Evolutionary conservation across 805 yeast genomes (phyloP).

Genomic region (Ogataea trehalophila): DNA sequence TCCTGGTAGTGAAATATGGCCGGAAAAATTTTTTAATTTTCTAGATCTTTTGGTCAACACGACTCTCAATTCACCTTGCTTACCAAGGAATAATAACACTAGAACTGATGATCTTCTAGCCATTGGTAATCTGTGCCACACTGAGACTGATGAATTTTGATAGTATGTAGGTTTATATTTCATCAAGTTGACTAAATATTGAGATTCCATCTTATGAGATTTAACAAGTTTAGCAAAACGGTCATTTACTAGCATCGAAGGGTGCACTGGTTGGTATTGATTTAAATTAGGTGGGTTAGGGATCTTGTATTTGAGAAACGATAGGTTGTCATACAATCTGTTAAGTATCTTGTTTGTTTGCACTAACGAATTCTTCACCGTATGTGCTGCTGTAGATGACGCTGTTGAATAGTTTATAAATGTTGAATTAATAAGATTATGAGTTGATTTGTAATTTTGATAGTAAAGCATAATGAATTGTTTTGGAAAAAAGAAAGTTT

Average conservation of each 20-base stretch:
- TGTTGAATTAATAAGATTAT: slow-evolving; percentile 14
- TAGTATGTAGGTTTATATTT: slow-evolving; percentile 32
- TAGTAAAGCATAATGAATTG: slow-evolving; percentile 10
- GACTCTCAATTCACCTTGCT: slow-evolving; percentile 70
- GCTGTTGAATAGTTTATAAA: slow-evolving; percentile 17
- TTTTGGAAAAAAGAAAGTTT: background rate
- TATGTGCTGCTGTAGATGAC: slow-evolving; percentile 5
- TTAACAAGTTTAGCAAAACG: slow-evolving; percentile 11
- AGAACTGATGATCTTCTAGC: slow-evolving; percentile 75
- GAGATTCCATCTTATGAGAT: slow-evolving; percentile 30
- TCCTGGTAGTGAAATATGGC: slow-evolving; percentile 91
- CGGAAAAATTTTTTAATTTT: slow-evolving; percentile 67
- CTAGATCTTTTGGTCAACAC: slow-evolving; percentile 75
- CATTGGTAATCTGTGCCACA: slow-evolving; percentile 65
- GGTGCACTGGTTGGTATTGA: background rate
- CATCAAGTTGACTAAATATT: slow-evolving; percentile 31
- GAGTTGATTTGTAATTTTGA: slow-evolving; percentile 19
- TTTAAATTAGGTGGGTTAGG: slow-evolving; percentile 18
- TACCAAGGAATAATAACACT: slow-evolving; percentile 66
- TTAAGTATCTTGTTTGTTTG: slow-evolving; percentile 12
- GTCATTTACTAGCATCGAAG: slow-evolving; percentile 1
- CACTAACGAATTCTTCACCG: slow-evolving; percentile 8
- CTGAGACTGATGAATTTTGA: slow-evolving; percentile 30
- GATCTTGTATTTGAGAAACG: slow-evolving; percentile 18
- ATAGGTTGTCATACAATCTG: slow-evolving; percentile 12